These are phyloP conservation scores for Kregervanrija delftensis DNA, from an alignment of 805 yeast species.

Conservation along the genomic window DNA sequence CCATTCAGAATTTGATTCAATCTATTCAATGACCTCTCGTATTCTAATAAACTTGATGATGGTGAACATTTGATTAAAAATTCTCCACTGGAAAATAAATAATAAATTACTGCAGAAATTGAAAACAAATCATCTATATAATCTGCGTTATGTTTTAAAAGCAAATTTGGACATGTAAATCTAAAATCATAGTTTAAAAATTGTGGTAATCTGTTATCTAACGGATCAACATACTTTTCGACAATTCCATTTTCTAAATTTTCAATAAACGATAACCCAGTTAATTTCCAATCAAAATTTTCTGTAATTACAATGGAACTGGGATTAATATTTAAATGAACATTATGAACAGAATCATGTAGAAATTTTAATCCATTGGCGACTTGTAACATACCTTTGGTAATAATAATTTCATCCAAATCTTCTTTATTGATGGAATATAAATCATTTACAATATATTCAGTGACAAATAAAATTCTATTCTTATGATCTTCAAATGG, in stretches of 20 bases:
- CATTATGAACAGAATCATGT: slow-evolving; percentile 66
- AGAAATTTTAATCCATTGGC: slow-evolving; percentile 75
- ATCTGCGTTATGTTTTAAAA: slow-evolving; percentile 56
- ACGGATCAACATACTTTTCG: slow-evolving; percentile 62
- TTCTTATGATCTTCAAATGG: slow-evolving; percentile 83
- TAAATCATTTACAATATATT: slow-evolving; percentile 46
- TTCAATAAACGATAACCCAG: slow-evolving; percentile 62
- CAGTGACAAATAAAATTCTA: slow-evolving; percentile 78
- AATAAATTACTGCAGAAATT: slow-evolving; percentile 68
- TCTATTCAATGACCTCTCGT: slow-evolving; percentile 47
- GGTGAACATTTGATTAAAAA: slow-evolving; percentile 36
- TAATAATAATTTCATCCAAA: slow-evolving; percentile 61
- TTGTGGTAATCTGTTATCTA: slow-evolving; percentile 67
- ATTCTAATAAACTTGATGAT: slow-evolving; percentile 37
- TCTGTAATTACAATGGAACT: slow-evolving; percentile 67
- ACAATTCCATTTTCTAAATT: slow-evolving; percentile 36
- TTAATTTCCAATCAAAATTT: slow-evolving; percentile 89
- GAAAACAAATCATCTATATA: slow-evolving; percentile 79
- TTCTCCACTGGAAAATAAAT: slow-evolving; percentile 46
- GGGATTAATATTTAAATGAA: slow-evolving; percentile 78
- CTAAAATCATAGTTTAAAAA: slow-evolving; percentile 66
- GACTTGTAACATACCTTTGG: slow-evolving; percentile 75
- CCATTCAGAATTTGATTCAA: slow-evolving; percentile 21
- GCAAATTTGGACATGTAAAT: slow-evolving; percentile 79
- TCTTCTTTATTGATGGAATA: slow-evolving; percentile 32